Evolutionary conservation across 1,139 yeast species (phyloP).

Genomic region (Protomyces inundatus): DNA sequence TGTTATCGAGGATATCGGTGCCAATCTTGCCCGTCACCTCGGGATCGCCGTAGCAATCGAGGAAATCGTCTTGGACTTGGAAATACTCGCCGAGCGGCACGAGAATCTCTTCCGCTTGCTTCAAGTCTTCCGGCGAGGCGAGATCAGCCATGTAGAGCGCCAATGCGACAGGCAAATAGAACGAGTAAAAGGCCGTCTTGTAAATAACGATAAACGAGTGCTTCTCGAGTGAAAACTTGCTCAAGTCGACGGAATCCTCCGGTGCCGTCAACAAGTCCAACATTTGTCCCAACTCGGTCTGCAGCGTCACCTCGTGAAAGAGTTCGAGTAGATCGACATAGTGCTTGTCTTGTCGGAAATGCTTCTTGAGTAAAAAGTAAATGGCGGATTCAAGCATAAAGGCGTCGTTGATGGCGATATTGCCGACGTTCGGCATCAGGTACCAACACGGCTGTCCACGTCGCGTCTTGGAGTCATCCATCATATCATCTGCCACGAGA

Average conservation of each 20-base stretch:
- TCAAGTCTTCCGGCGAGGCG: slow-evolving; percentile 61
- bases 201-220: slow-evolving; percentile 92
- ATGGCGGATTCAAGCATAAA: slow-evolving; percentile 96
- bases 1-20: slow-evolving; percentile 96
- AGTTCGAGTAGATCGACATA: slow-evolving; percentile 87
- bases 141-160: slow-evolving; percentile 93
- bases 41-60: slow-evolving; percentile 97
- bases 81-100: slow-evolving; percentile 96
- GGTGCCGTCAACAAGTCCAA: slow-evolving; percentile 95
- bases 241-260: slow-evolving; percentile 83
- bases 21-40: slow-evolving; percentile 98
- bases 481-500: slow-evolving; percentile 96
- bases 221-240: slow-evolving; percentile 77
- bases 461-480: slow-evolving; percentile 96
- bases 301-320: slow-evolving; percentile 72
- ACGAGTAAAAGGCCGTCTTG: slow-evolving; percentile 96
- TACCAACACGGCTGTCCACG: slow-evolving; percentile 99
- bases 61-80: slow-evolving; percentile 96
- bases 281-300: slow-evolving; percentile 95
- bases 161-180: slow-evolving; percentile 93
- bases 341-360: slow-evolving; percentile 74
- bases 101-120: slow-evolving; percentile 82
- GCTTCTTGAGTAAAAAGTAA: slow-evolving; percentile 78
- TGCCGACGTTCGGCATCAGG: slow-evolving; percentile 39
- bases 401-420: slow-evolving; percentile 94